Evolutionary conservation across 2,329 filamentous ascomycete species (phyloP), one percentile per base, ranked within the genome.

Genomic region (Seiridium cupressi): DNA sequence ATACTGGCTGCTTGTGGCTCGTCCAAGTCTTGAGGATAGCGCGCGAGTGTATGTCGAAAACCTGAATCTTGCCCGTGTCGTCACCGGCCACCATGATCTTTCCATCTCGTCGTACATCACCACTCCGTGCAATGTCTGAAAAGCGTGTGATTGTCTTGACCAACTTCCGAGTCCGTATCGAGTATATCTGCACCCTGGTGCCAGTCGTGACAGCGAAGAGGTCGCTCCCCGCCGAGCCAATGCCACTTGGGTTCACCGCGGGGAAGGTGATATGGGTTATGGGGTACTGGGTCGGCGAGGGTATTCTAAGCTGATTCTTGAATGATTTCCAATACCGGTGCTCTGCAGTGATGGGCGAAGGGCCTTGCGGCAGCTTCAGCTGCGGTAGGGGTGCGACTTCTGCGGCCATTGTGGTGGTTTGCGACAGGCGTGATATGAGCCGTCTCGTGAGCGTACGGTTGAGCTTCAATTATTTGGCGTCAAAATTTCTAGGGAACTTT

Each of bases 311-410:
- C 66, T 93, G 91, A 67, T 93, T 95, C 78, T 92, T 93, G 81
- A 99, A 99, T 10, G 90, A 89, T 72, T 90, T 90, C 96, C 96
- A 99, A 82, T 98, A 98, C 66, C 89, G 86, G 78, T 98, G 93
- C 79, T 99, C 95, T 38, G 93, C 89, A 5, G 94, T 97, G 53
- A 94, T 79, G 58, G 92, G 89, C 46, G 90, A 89, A 60, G 93
- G 93, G 55, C 92, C 91, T 64, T 90, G 85, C 60, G 94, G 88
- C 72, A 96, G 85, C 82, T 92, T 96, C 72, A 96, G 80, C 74
- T 89, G 89, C 74, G 88, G 88, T 66, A 96, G 80, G 62, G 91
- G 90, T 75, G 87, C 86, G 70, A 96, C 91, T 79, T 92, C 89
- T 70, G 93, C 91, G 69, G 93, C 93, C 93, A 97, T 97, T 73